Evolutionary conservation across 2,329 filamentous ascomycete species (phyloP), one percentile per base, ranked within the genome.

Genomic region (Stachybotrys chartarum): DNA sequence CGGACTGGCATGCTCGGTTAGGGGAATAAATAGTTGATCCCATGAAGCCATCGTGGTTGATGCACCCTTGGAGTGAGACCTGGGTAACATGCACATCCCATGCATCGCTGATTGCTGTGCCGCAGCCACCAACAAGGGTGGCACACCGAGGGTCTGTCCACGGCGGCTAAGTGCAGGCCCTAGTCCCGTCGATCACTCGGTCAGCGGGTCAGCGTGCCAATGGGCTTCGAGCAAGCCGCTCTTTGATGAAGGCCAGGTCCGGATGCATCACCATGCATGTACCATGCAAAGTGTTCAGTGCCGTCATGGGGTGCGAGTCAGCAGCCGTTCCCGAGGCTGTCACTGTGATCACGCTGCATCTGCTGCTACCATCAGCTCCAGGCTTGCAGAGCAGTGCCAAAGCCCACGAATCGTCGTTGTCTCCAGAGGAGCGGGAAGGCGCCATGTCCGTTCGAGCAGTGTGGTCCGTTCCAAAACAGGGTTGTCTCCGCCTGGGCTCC

Each of bases 1-100:
- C 56, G 55, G 55, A 35, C 55, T 54, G 55, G 48, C 44, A 51
- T 30, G 35, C 31, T 44, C 48, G 45, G 45, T 16, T n/a, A 46
- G 18, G 45, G 53, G 53, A 44, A 50, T 50, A 47, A 47, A 54
- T 54, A 47, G 44, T 54, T 54, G 45, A 49, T 50, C 53, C 53
- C 45, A 54, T 54, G 53, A 54, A 54, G 53, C 53, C 53, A 54
- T 54, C 53, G 53, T 50, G 53, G 45, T 12, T 54, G 39, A 14
- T 42, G 16, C 45, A 47, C 35, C 35, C 35, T 42, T 42, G 35
- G 35, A 24, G 35, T 42, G 35, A 42, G 35, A 42, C 35, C 35
- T 42, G 35, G 35, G 35, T 42, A 42, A 42, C 35, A 42, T 42
- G 35, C 35, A 42, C 35, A 42, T 42, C 35, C 35, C 49, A 32